phyloP scores from a whole-genome alignment of 805 yeast species.

The Maudiozyma barnettii region DNA sequence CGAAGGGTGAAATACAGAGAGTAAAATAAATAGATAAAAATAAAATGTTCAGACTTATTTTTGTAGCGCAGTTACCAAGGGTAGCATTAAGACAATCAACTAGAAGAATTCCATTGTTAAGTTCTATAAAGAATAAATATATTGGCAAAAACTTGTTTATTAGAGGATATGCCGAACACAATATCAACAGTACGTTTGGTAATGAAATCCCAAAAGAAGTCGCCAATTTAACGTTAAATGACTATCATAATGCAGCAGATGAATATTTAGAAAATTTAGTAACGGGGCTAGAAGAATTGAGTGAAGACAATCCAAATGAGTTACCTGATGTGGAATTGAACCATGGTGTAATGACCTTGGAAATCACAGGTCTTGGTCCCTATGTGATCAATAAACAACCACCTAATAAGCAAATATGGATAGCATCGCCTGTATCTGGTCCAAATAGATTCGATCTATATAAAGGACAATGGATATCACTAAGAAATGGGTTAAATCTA shows the following conservation, averaged over 20 bases:
- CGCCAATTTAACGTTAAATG: slow-evolving; percentile 35
- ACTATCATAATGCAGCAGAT: slow-evolving; percentile 59
- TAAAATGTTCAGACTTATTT: background rate
- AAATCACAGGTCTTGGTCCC: slow-evolving; percentile 62
- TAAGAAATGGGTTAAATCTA: slow-evolving; percentile 50
- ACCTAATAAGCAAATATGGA: slow-evolving; percentile 94
- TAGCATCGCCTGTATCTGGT: slow-evolving; percentile 86
- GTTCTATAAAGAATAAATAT: background rate
- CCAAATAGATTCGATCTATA: slow-evolving; percentile 79
- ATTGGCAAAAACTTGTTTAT: background rate
- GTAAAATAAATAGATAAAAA: no score
- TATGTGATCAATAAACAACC: slow-evolving; percentile 96
- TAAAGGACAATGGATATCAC: slow-evolving; percentile 66
- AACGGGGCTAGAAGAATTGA: slow-evolving; percentile 56
- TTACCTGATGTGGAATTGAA: slow-evolving; percentile 54
- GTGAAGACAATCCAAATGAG: slow-evolving; percentile 57
- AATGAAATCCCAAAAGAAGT: slow-evolving; percentile 43
- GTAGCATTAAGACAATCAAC: background rate
- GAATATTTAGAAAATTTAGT: slow-evolving; percentile 58
- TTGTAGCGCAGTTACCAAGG: background rate
- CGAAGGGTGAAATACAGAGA: no score
- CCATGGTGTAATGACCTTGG: slow-evolving; percentile 80
- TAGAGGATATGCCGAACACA: background rate
- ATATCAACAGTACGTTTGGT: slow-evolving; percentile 41
- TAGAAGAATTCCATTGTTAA: background rate